phyloP scores from a whole-genome alignment of 257 asterid genomes.

The Buddleja alternifolia region DNA sequence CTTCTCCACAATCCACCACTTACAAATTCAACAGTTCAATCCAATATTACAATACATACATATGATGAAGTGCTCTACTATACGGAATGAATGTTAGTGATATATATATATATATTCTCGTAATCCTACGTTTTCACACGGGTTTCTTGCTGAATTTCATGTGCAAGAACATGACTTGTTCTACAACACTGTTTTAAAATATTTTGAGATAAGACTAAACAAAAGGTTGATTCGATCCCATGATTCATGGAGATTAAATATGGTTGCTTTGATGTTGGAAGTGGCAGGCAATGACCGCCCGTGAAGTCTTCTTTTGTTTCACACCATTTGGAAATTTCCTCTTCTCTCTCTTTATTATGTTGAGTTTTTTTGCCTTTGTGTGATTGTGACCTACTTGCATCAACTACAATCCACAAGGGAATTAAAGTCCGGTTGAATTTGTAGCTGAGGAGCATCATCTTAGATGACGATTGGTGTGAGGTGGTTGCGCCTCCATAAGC shows the following conservation, averaged over 20 bases:
- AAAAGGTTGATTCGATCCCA: conserved; percentile 17
- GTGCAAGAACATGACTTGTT: conserved; percentile 18
- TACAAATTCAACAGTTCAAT: conserved; percentile 33
- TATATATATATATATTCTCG: conserved; percentile 24
- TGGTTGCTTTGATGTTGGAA: conserved; percentile 22
- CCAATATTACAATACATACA: background rate
- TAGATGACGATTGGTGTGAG: too few relatives aligned
- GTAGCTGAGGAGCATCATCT: too few relatives aligned
- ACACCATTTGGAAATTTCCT: background rate
- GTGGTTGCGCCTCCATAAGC: too few relatives aligned
- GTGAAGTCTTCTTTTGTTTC: conserved; percentile 28
- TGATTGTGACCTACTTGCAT: background rate
- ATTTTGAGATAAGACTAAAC: conserved; percentile 18
- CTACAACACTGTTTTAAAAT: background rate
- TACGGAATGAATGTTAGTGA: background rate
- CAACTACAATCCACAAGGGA: background rate
- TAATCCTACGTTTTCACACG: conserved; percentile 43
- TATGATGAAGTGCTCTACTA: background rate
- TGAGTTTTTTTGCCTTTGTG: background rate
- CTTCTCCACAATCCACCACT: background rate
- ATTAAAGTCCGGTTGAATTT: too few relatives aligned
- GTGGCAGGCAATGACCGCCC: conserved; percentile 33
- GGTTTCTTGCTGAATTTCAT: conserved; percentile 28
- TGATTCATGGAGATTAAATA: conserved; percentile 39
- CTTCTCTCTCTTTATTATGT: background rate